These are phyloP conservation scores for Picea sitchensis DNA, from an alignment of 75 land plant genomes.

Conservation along the genomic window DNA sequence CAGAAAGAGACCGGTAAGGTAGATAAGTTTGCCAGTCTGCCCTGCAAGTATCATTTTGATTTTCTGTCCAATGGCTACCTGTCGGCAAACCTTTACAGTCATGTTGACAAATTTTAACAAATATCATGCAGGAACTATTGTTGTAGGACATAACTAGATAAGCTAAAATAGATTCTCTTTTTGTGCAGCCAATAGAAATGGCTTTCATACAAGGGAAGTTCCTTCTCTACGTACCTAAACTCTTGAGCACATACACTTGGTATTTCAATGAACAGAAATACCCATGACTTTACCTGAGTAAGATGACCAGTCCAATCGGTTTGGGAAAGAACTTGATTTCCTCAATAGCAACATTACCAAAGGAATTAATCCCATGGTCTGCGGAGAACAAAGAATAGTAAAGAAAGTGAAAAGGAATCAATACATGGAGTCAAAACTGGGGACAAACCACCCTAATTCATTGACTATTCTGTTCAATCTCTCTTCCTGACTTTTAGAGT, in stretches of 20 bases:
- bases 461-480: constrained; percentile 52
- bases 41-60: background rate
- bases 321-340: background rate
- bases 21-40: background rate
- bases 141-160: background rate
- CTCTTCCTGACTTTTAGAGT: constrained; percentile 78
- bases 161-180: background rate
- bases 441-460: constrained; percentile 77
- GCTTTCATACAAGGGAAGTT: background rate
- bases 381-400: background rate
- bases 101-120: background rate
- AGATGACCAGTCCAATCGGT: background rate
- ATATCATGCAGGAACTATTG: too few relatives aligned
- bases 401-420: constrained; percentile 8
- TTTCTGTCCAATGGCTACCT: background rate
- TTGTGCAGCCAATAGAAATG: background rate
- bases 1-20: background rate
- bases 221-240: background rate
- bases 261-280: background rate
- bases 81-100: constrained; percentile 1
- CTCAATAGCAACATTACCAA: background rate
- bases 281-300: background rate
- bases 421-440: constrained; percentile 59
- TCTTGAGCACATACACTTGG: background rate
- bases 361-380: constrained; percentile 3